phyloP scores from a whole-genome alignment of 202 grass and related monocot species.

The Zizania palustris region DNA sequence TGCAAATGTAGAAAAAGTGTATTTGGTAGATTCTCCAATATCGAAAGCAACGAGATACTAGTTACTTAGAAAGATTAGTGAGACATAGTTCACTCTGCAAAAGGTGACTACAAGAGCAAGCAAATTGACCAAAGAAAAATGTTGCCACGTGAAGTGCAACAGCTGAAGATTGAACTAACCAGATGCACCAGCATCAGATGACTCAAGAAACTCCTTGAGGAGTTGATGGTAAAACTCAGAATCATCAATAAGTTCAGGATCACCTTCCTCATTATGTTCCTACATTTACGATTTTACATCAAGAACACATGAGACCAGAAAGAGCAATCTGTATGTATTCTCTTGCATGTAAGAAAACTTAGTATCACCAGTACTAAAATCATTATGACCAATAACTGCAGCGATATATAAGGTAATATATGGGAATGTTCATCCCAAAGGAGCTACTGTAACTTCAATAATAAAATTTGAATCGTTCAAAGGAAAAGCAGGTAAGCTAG shows the following conservation, averaged over 20 bases:
- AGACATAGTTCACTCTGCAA: background rate
- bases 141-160: background rate
- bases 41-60: background rate
- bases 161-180: constrained; percentile 47
- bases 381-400: background rate
- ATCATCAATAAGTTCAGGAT: constrained; percentile 88
- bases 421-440: background rate
- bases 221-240: constrained; percentile 97
- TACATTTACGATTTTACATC: constrained; percentile 39
- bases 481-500: background rate
- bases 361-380: background rate
- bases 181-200: constrained; percentile 62
- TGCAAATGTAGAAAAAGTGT: constrained; percentile 37
- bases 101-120: background rate
- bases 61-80: background rate
- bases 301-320: constrained; percentile 24
- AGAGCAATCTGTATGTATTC: background rate
- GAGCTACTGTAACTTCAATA: background rate
- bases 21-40: background rate
- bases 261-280: constrained; percentile 59
- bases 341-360: too few relatives aligned
- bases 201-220: constrained; percentile 92
- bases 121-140: background rate
- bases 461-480: constrained; percentile 22
- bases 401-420: background rate